Evolutionary conservation across 78 protist species (phyloP), one percentile per base, ranked within the genome.

Genomic region (Dictyostelium purpureum): DNA sequence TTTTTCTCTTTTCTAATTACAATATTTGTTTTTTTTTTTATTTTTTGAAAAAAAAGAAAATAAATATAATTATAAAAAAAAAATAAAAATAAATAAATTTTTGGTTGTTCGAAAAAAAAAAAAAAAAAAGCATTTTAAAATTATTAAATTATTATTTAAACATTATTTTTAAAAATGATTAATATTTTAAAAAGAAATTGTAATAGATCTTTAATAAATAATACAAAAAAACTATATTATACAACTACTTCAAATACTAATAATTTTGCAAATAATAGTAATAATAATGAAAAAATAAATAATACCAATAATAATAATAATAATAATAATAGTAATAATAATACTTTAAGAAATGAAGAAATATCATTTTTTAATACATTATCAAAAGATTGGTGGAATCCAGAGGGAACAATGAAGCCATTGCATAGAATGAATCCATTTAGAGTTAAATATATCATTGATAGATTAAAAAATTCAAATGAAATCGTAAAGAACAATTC

Each of bases 321-420:
- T 9, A n/a, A 61, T 37, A 61, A 6, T 18, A 37, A 49, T 49
- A 49, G 54, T 49, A 57, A 57, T 57, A 4, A 28, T 31, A 63
- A 63, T 63, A 74, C 80, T 33, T 51, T 74, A 51, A 83, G 65
- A 45, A 18, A 37, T 33, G 83, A 88, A 11, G 94, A 88, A 35
- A 88, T 88, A 3, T 19, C 67, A 4, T 79, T 79, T 35, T 88
- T 88, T 76, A 88, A 79, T 75, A 47, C 9, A 26, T 24, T 61
- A n/a, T 56, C 94, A 28, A 37, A 40, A 43, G 89, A 88, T 67
- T 88, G 94, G 94, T 88, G 94, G 94, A 57, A 88, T 65, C 38
- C 56, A 21, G 74, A 88, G 12, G 94, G 94, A 18, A 49, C 82
- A n/a, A 76, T 88, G 94, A 79, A 70, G 11, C 87, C 88, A 43